Conservation (phyloP, 495 filamentous ascomycete species). For the Penicillium bovifimosum region DNA sequence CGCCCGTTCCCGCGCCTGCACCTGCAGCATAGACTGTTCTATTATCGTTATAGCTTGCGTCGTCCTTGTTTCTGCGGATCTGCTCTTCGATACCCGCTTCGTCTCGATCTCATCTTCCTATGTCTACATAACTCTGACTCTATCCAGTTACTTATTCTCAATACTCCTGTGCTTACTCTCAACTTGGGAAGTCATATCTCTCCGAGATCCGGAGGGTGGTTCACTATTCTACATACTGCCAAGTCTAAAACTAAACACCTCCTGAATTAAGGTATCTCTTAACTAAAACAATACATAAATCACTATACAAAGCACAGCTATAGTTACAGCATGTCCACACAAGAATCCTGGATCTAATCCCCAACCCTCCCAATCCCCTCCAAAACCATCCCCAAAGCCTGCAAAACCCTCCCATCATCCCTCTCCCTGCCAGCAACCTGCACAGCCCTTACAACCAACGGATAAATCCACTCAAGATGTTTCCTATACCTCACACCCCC, state of each 20-base stretch:
- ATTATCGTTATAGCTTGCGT: neutral
- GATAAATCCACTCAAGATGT: conserved; percentile 78
- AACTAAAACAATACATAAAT: neutral
- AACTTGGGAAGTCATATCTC: conserved; percentile 10
- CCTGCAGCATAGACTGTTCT: conserved; percentile 26
- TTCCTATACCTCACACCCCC: conserved; percentile 39
- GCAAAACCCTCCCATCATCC: conserved; percentile 53
- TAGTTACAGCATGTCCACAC: neutral
- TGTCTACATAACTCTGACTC: conserved; percentile 10
- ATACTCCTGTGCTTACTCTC: neutral
- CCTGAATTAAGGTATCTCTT: no score
- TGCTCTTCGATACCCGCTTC: conserved; percentile 11
- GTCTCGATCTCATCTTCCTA: neutral
- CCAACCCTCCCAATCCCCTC: conserved; percentile 52
- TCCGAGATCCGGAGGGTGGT: conserved; percentile 22
- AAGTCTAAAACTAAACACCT: neutral
- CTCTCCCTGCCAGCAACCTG: conserved; percentile 59
- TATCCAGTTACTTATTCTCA: neutral
- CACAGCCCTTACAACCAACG: conserved; percentile 66
- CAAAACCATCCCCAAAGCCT: conserved; percentile 61
- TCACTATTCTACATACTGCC: conserved; percentile 9
- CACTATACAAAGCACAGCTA: neutral
- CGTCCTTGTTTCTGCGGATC: conserved; percentile 1
- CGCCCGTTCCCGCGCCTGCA: conserved; percentile 26
- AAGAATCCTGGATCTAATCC: neutral